Evolutionary conservation across 1,284 basidiomycete species (phyloP), one percentile per base, ranked within the genome.

Genomic region (Fistulinella cinereoalba): DNA sequence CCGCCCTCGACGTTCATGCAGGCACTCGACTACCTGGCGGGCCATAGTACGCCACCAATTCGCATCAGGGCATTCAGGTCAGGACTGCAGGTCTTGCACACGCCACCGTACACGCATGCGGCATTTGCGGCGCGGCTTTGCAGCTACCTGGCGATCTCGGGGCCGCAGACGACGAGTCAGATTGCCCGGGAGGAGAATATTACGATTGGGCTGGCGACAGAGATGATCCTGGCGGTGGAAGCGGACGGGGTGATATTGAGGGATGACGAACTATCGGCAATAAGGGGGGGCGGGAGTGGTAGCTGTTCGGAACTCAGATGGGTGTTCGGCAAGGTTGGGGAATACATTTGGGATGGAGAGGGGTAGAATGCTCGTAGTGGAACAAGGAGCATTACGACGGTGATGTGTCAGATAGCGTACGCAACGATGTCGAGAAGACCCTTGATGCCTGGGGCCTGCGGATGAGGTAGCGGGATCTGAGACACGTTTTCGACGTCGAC

Each of bases 1-100:
- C 88, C 95, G 2, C 96, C 96, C 1, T 76, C 85, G 22, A 91
- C 89, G 1, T 81, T 98, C 53, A 74, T 90, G 6, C 76, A 81
- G 36, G 83, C 86, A 10, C 66, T 94, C 4, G 81, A 84, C 0
- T 79, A 80, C 48, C 74, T 99, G 8, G 78, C 84, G 0, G 56
- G 60, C 1, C 76, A 85, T 56, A 95, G 92, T 0, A 61, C 68
- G 11, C 91, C 91, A 0, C 73, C 80, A 0, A 84, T 97, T 50
- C 71, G 73, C 33, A 72, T 77, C 38, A 81, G 91, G 28, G 78
- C 75, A 4, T 87, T 97, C 57, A 66, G 76, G 6, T 79, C 71
- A 0, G 89, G 90, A 0, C 74, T 97, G 4, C 77, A 75, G 5
- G 91, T 97, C 33, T 75, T 98, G 0, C 90, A 96, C 64, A 92